A percentile compares a stretch with the other conserved stretches of the same genome.
Conservation (phyloP, 805 yeast genomes). For the Barnettozyma botsteinii region DNA sequence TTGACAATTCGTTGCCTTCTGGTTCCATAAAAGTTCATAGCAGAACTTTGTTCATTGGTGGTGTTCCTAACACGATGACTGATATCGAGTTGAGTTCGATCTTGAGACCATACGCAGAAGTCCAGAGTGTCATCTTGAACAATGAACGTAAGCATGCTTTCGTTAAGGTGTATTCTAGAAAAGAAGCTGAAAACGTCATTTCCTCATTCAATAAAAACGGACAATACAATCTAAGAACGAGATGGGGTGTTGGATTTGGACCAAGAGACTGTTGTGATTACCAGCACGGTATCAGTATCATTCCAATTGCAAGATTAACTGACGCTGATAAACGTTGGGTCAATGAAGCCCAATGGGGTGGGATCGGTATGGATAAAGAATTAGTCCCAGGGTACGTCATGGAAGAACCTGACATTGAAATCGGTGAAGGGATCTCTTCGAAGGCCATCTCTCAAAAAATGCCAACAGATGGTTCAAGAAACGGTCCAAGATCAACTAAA, state of each 20-base stretch:
- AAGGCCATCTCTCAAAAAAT: constrained; percentile 86
- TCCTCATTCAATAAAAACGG: constrained; percentile 67
- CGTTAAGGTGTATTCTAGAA: constrained; percentile 86
- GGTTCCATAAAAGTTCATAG: constrained; percentile 79
- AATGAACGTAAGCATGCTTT: constrained; percentile 92
- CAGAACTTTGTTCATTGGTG: constrained; percentile 91
- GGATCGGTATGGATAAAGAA: constrained; percentile 78
- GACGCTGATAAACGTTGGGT: constrained; percentile 94
- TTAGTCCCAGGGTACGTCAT: constrained; percentile 72
- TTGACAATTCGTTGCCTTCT: constrained; percentile 66
- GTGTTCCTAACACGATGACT: constrained; percentile 79
- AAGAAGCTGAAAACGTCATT: constrained; percentile 83
- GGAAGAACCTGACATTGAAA: constrained; percentile 97
- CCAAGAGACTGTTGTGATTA: constrained; percentile 98
- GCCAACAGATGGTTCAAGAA: constrained; percentile 85
- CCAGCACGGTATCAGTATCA: constrained; percentile 80
- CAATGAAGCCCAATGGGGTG: constrained; percentile 91
- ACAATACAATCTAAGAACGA: constrained; percentile 60
- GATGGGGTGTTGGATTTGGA: constrained; percentile 99
- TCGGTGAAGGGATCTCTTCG: constrained; percentile 89
- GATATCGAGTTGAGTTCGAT: constrained; percentile 65
- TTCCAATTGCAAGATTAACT: constrained; percentile 82
- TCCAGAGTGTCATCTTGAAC: constrained; percentile 84
- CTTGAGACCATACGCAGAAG: constrained; percentile 82
- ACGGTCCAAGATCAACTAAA: constrained; percentile 76